Conservation (phyloP, 169 alveolate species). For the Miamiensis avidus region DNA sequence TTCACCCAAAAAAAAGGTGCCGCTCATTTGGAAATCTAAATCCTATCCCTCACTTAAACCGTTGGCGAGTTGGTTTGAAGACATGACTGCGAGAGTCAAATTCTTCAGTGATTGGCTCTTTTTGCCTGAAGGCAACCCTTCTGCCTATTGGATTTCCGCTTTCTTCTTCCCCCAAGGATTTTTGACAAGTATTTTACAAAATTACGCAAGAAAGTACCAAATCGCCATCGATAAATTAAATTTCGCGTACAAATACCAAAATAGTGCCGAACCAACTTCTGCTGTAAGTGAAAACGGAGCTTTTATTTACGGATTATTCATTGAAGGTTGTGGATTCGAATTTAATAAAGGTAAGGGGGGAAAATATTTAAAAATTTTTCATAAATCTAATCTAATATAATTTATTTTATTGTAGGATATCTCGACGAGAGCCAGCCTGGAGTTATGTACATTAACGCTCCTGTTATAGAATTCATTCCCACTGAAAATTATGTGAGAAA, state of each 20-base stretch:
- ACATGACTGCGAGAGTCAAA: constrained; percentile 74
- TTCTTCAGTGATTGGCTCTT: constrained; percentile 77
- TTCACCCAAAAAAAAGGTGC: not conserved
- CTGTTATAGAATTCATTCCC: constrained; percentile 80
- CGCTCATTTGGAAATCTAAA: constrained; percentile 32
- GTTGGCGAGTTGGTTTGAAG: constrained; percentile 70
- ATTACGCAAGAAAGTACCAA: constrained; percentile 81
- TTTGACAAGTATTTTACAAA: constrained; percentile 87
- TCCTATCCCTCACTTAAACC: constrained; percentile 41
- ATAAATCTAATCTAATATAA: not conserved
- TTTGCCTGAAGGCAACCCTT: constrained; percentile 71
- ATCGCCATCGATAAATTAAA: constrained; percentile 85
- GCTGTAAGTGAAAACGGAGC: constrained; percentile 82
- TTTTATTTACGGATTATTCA: constrained; percentile 83
- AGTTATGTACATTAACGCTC: constrained; percentile 71
- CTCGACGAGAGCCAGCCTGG: constrained; percentile 81
- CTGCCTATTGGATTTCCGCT: constrained; percentile 81
- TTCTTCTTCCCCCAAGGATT: constrained; percentile 89
- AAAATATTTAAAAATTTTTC: not conserved
- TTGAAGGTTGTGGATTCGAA: constrained; percentile 90
- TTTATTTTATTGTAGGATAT: constrained; percentile 8
- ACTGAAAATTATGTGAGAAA: constrained; percentile 52
- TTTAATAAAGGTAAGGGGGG: constrained; percentile 39
- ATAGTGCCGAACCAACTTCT: constrained; percentile 55
- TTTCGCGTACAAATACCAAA: constrained; percentile 72